Conservation (phyloP, 2,329 filamentous ascomycete species). For the Metarhizium robertsii region DNA sequence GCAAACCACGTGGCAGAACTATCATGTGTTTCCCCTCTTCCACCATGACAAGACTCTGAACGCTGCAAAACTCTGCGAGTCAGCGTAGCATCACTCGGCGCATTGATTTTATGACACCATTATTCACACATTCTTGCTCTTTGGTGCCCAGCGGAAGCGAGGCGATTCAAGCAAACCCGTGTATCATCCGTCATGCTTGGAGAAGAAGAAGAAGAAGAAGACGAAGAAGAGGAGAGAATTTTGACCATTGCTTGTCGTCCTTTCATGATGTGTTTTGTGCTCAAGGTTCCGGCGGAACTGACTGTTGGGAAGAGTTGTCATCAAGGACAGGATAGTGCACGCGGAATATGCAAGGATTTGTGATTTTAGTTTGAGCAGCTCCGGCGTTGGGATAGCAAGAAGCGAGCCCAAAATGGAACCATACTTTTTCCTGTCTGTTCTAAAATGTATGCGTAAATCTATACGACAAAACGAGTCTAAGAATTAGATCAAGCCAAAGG, state of each 20-base stretch:
- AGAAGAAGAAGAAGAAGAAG: not conserved
- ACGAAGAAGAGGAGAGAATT: not conserved
- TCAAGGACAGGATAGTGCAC: not conserved
- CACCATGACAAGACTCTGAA: not conserved
- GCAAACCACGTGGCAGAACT: not conserved
- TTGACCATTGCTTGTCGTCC: not conserved
- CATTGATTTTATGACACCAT: constrained; percentile 15
- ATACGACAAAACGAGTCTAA: no score
- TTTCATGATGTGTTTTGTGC: not conserved
- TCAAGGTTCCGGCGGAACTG: not conserved
- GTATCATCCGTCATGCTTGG: not conserved
- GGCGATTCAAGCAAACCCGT: not conserved
- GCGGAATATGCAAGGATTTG: not conserved
- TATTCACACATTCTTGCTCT: constrained; percentile 1
- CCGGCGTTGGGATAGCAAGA: not conserved
- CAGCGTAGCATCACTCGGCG: constrained; percentile 25
- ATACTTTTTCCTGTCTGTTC: not conserved
- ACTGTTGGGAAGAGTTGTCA: not conserved
- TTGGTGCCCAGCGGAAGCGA: not conserved
- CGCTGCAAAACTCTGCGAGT: constrained; percentile 12
- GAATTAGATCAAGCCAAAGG: no score
- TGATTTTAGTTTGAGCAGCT: not conserved
- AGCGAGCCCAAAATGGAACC: not conserved
- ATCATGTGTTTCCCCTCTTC: no score
- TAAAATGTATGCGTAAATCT: not conserved